These are phyloP conservation scores for Polychaeton citri DNA, from an alignment of 2,329 filamentous ascomycete species.

Conservation along the genomic window DNA sequence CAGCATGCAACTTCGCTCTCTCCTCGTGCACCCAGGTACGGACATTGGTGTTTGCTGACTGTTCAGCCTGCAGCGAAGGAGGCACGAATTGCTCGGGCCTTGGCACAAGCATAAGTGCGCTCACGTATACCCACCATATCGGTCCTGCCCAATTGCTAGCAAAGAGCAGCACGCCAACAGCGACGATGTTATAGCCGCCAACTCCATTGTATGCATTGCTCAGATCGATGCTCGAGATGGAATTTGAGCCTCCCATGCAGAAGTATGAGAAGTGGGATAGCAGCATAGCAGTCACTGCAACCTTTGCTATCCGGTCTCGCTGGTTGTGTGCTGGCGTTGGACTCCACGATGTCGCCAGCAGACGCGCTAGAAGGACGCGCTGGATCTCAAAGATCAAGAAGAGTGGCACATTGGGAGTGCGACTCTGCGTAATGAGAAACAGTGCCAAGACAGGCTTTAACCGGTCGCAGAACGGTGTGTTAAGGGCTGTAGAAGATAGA, in stretches of 20 bases:
- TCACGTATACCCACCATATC: slow-evolving; percentile 68
- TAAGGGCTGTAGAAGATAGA: slow-evolving; percentile 3
- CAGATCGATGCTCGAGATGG: slow-evolving; percentile 89
- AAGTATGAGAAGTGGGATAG: slow-evolving; percentile 80
- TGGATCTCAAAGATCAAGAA: slow-evolving; percentile 61
- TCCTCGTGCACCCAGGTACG: slow-evolving; percentile 17
- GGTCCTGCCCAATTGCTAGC: slow-evolving; percentile 83
- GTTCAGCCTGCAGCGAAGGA: background rate
- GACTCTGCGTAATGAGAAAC: slow-evolving; percentile 75
- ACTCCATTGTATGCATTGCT: slow-evolving; percentile 94
- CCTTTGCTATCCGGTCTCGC: slow-evolving; percentile 29
- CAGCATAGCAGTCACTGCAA: slow-evolving; percentile 59
- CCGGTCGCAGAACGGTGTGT: slow-evolving; percentile 15
- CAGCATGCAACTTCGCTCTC: slow-evolving; percentile 13
- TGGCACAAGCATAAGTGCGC: slow-evolving; percentile 28
- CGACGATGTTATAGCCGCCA: slow-evolving; percentile 61
- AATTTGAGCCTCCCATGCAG: slow-evolving; percentile 78
- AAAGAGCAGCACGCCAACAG: slow-evolving; percentile 75
- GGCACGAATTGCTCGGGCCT: background rate
- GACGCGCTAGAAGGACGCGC: slow-evolving; percentile 17
- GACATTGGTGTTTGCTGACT: background rate
- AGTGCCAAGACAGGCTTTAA: slow-evolving; percentile 59
- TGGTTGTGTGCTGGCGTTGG: background rate
- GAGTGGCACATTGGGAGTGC: slow-evolving; percentile 72
- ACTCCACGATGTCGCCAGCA: slow-evolving; percentile 3